Percentiles rank a stretch among this genome's conserved stretches.
Evolutionary conservation across 2,329 filamentous ascomycete species (phyloP).

Genomic region (Fusarium globosum): DNA sequence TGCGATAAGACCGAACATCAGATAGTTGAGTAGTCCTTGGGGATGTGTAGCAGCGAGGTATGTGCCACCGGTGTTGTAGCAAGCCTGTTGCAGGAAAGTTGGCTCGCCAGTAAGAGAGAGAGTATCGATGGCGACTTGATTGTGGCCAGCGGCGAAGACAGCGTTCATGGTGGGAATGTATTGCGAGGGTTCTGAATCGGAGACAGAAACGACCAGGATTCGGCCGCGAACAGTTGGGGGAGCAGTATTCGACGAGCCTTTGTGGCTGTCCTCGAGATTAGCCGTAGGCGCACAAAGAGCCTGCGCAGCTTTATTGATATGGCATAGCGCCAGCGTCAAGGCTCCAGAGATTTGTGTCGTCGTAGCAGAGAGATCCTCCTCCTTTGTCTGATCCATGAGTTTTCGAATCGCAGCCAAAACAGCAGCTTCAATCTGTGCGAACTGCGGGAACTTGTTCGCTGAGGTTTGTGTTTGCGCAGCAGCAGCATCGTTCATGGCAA

Average conservation of each 20-base stretch:
- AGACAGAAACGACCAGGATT: conserved; percentile 91
- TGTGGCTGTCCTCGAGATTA: conserved; percentile 52
- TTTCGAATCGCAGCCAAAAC: conserved; percentile 78
- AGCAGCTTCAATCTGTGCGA: conserved; percentile 85
- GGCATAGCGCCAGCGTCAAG: conserved; percentile 85
- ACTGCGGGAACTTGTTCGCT: conserved; percentile 94
- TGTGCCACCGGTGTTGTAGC: conserved; percentile 69
- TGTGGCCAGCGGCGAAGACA: conserved; percentile 93
- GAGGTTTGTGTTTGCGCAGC: conserved; percentile 52
- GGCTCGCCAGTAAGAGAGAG: conserved; percentile 86
- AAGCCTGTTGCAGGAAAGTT: conserved; percentile 93
- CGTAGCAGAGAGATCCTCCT: conserved; percentile 73
- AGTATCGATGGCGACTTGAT: conserved; percentile 91
- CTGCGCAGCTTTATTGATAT: conserved; percentile 86
- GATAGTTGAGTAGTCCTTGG: conserved; percentile 84
- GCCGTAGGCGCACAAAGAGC: conserved; percentile 68
- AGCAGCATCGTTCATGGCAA: conserved; percentile 65
- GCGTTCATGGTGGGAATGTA: conserved; percentile 99
- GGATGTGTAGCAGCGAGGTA: conserved; percentile 67
- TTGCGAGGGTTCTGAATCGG: conserved; percentile 83
- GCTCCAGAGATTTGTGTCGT: conserved; percentile 93
- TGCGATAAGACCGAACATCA: conserved; percentile 94
- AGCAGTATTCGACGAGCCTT: conserved; percentile 46
- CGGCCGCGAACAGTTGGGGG: conserved; percentile 60
- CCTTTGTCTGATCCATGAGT: conserved; percentile 77